Conservation (phyloP, 306 rosid species). For the Luffa aegyptiaca region DNA sequence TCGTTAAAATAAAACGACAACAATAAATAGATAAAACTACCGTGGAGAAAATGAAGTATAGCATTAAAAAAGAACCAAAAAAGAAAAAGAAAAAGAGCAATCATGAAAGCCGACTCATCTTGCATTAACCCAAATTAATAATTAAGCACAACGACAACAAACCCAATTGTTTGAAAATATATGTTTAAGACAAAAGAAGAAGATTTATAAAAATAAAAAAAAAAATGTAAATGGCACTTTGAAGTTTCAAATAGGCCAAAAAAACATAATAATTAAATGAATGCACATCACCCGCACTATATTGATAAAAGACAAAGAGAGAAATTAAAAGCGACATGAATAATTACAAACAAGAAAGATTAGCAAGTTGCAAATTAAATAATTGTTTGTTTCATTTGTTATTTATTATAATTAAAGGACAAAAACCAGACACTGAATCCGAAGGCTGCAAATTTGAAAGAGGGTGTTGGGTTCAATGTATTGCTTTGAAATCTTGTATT, state of each 20-base stretch:
- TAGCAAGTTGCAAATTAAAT: not conserved
- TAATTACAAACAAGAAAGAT: not conserved
- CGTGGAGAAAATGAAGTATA: too few species aligned
- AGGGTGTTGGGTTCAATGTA: not conserved
- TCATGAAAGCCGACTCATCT: not conserved
- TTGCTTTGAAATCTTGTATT: not conserved
- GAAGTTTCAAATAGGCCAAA: not conserved
- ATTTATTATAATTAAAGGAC: not conserved
- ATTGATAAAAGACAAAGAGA: not conserved
- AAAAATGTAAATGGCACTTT: not conserved
- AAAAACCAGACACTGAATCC: not conserved
- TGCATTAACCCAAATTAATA: not conserved
- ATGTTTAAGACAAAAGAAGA: not conserved
- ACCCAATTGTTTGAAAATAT: not conserved
- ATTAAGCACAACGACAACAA: not conserved
- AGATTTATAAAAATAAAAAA: not conserved
- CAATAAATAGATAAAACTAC: too few species aligned
- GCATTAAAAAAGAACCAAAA: too few species aligned
- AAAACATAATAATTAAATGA: not conserved
- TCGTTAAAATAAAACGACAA: too few species aligned
- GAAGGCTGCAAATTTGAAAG: not conserved
- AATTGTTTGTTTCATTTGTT: not conserved
- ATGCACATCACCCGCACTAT: not conserved
- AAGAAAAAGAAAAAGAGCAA: not conserved
- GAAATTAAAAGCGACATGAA: not conserved